Evolutionary conservation across 2,329 filamentous ascomycete genomes (phyloP).

Genomic region (Teratosphaeria zuluensis): DNA sequence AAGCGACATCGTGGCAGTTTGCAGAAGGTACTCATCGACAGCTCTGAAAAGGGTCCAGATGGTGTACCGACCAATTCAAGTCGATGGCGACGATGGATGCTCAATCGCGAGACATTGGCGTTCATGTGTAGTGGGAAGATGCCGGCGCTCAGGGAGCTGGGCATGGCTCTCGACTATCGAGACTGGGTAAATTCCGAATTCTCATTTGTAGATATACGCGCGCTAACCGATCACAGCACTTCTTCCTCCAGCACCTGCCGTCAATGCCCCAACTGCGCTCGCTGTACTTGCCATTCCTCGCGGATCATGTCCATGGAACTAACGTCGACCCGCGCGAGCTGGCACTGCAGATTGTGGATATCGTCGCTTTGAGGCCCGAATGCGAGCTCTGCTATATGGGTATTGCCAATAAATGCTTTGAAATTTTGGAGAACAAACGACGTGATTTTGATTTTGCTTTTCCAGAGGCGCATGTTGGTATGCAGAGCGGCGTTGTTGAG

Average conservation of each 20-base stretch:
- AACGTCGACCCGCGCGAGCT: slow-evolving; percentile 57
- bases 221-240: slow-evolving; percentile 46
- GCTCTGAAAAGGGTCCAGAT: slow-evolving; percentile 44
- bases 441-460: slow-evolving; percentile 29
- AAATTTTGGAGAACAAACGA: slow-evolving; percentile 58
- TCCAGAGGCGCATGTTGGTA: slow-evolving; percentile 42
- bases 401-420: slow-evolving; percentile 68
- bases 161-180: slow-evolving; percentile 61
- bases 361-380: slow-evolving; percentile 65
- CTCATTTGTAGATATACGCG: background rate
- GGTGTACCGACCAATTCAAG: slow-evolving; percentile 29
- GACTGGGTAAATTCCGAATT: slow-evolving; percentile 56
- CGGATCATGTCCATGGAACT: slow-evolving; percentile 48
- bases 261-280: slow-evolving; percentile 60
- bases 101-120: slow-evolving; percentile 56
- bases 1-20: slow-evolving; percentile 62
- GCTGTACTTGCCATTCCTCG: slow-evolving; percentile 60
- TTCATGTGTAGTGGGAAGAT: slow-evolving; percentile 72
- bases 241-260: slow-evolving; percentile 66
- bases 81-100: slow-evolving; percentile 61
- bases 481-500: slow-evolving; percentile 8
- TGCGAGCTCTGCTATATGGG: slow-evolving; percentile 70
- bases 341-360: slow-evolving; percentile 66
- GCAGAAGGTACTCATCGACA: slow-evolving; percentile 65
- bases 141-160: slow-evolving; percentile 60